Percentiles rank a stretch among this genome's conserved stretches.
phyloP scores from a whole-genome alignment of 208 protist species.

The Plasmodiophora brassicae region DNA sequence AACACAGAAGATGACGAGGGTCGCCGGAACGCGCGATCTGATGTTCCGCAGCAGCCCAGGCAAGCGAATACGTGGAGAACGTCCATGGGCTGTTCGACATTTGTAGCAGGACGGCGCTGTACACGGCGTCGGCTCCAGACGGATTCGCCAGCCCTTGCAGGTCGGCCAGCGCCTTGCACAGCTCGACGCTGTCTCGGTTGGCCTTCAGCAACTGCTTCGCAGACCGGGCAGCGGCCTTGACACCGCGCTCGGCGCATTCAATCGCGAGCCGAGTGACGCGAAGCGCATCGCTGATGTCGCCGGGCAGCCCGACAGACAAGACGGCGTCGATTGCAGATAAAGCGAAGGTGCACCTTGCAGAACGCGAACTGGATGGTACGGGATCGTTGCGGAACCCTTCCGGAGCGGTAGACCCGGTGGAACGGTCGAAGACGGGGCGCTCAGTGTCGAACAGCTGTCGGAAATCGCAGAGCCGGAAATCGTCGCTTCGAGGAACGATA shows the following conservation, averaged over 20 bases:
- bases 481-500: conserved; percentile 1
- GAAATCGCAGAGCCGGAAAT: background rate
- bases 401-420: background rate
- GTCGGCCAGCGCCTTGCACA: background rate
- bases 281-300: background rate
- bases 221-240: background rate
- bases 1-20: background rate
- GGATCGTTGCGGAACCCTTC: background rate
- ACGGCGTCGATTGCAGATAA: background rate
- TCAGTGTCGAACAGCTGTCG: background rate
- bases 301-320: too few relatives aligned
- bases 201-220: background rate
- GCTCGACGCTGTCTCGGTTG: background rate
- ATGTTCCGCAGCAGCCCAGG: background rate
- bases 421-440: background rate
- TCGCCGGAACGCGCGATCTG: background rate
- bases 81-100: too few relatives aligned
- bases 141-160: background rate
- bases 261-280: background rate
- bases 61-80: background rate
- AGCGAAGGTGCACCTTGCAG: background rate
- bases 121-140: background rate
- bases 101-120: background rate
- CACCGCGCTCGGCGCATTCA: background rate
- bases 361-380: background rate